A percentile compares a stretch with the other conserved stretches of the same genome.
These are phyloP conservation scores for Thinopyrum elongatum DNA, from an alignment of 176 grass and related monocot species.

Conservation along the genomic window DNA sequence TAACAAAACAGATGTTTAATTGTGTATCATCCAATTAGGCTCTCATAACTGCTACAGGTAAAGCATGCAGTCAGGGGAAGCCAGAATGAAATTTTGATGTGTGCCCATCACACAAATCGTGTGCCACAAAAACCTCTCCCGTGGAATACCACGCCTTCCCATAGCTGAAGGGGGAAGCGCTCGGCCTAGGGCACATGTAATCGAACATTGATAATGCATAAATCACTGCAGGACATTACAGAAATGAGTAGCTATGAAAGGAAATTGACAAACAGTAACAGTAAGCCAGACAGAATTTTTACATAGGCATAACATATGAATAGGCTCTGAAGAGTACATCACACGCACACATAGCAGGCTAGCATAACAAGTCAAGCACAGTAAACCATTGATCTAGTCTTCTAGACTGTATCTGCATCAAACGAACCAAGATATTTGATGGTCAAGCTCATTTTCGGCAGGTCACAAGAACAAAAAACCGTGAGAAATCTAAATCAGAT, in stretches of 20 bases:
- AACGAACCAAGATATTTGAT: not conserved
- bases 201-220: not conserved
- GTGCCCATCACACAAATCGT: slow-evolving; percentile 86
- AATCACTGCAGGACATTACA: not conserved
- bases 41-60: slow-evolving; percentile 17
- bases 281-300: not conserved
- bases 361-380: not conserved
- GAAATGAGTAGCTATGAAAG: not conserved
- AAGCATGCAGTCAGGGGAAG: slow-evolving; percentile 12
- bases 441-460: not conserved
- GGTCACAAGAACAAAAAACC: not conserved
- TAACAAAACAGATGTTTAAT: not conserved
- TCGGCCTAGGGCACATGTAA: slow-evolving; percentile 71
- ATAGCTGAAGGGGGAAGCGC: slow-evolving; percentile 63
- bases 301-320: not conserved
- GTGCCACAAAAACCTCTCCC: slow-evolving; percentile 73
- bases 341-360: not conserved
- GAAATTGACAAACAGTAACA: not conserved
- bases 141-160: slow-evolving; percentile 92
- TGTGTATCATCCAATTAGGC: slow-evolving; percentile 35
- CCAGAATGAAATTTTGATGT: slow-evolving; percentile 45
- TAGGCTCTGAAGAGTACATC: too few relatives aligned
- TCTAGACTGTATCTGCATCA: not conserved
- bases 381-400: not conserved
- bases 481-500: too few relatives aligned